These are phyloP conservation scores for Xerocomellus dryophilus DNA, from an alignment of 768 basidiomycete genomes.

Conservation along the genomic window DNA sequence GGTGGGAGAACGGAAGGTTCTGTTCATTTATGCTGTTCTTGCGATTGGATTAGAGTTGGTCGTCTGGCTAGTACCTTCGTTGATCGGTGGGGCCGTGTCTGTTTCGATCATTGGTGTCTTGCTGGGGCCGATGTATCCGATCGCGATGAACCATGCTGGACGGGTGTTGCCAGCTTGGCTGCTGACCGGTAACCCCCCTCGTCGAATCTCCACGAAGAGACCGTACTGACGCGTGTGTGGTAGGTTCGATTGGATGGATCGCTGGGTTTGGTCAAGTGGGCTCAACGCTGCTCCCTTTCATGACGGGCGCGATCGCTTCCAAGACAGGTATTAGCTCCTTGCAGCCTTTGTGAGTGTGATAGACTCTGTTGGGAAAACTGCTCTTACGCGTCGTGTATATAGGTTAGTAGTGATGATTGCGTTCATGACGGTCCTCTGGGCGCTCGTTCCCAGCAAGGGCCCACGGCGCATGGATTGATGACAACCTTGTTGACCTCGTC, in stretches of 20 bases:
- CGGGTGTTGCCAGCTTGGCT: conserved; percentile 40
- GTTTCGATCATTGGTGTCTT: no score
- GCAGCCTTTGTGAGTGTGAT: conserved; percentile 33
- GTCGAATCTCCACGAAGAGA: neutral
- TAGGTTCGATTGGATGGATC: conserved; percentile 64
- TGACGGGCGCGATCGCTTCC: conserved; percentile 65
- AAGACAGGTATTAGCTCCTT: conserved; percentile 49
- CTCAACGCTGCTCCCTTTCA: conserved; percentile 67
- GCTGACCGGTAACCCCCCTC: conserved; percentile 39
- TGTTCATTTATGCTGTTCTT: conserved; percentile 51
- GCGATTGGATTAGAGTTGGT: conserved; percentile 55
- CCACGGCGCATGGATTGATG: conserved; percentile 4
- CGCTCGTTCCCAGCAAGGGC: conserved; percentile 32
- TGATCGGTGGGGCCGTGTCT: conserved; percentile 41
- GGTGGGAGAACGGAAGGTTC: conserved; percentile 54
- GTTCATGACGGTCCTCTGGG: conserved; percentile 27
- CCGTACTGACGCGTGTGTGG: neutral
- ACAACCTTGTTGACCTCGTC: no score
- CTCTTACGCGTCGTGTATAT: neutral
- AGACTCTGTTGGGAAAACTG: accelerated
- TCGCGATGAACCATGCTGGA: no score
- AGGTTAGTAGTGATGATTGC: conserved; percentile 42
- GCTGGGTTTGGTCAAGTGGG: conserved; percentile 70
- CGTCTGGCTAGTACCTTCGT: conserved; percentile 54
- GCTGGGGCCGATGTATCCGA: no score